Base-by-base conservation (phyloP, 192 early-diverging fungal species). In the Podila clonocystis region DNA sequence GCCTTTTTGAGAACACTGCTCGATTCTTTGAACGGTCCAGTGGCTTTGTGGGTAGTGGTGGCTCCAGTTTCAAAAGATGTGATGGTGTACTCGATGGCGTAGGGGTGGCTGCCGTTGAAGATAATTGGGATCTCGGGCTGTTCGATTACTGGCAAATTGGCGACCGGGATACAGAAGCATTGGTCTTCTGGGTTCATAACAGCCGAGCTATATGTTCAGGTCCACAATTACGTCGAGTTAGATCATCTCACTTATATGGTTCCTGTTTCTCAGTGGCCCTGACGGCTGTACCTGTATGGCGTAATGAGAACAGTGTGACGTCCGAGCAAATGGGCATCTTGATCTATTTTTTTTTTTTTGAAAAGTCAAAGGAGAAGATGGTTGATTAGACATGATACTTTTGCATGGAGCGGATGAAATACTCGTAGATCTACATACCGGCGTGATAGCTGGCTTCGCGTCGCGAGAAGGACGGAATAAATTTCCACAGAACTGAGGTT, bases 131-230 rank as follows among this genome's bases (percentile, higher is more conserved):
- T 78, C 41, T 67, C 63, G 38, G 75, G 75, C 50, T 29, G 48
- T 9, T 66, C 68, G 24, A 77, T 34, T 8, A 67, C 57, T 15
- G 57, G 55, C 22, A 71, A 41, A 29, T 60, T 67, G 33, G 65
- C 33, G n/a, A 66, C 64, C 0, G 87, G 78, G n/a, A 88, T 71
- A 30, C 87, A 88, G 58, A 70, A 88, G 22, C 71, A 83, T 24
- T 78, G 70, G 60, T 88, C 82, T 17, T 78, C 62, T 6, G 80
- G 83, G 29, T 88, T 88, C 20, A 88, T 63, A 45, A 85, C 82
- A 9, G 85, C 87, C 11, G 87, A 80, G 49, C 87, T 78, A 78
- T 19, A 57, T 2, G 41, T 45, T 45, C 13, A 45, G 2, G 12
- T 15, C 41, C 41, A 45, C 13, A 13, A 17, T 45, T 17, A 9